Percentiles rank a stretch among this genome's conserved stretches.
Evolutionary conservation across 352 stramenopile species (phyloP).

Genomic region (Phytophthora fragariaefolia): DNA sequence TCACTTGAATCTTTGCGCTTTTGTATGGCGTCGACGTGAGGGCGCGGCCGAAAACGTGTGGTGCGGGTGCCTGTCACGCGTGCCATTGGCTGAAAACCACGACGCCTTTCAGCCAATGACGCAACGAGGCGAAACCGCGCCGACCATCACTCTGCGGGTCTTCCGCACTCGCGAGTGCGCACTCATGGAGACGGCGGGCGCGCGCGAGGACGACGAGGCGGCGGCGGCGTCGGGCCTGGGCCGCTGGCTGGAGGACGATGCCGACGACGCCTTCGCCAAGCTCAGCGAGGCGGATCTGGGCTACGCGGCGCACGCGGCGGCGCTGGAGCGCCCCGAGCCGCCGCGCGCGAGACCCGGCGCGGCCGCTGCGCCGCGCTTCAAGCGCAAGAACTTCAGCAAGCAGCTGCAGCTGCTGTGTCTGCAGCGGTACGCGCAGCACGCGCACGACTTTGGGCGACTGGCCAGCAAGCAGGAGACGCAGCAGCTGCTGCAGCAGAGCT

Average conservation of each 20-base stretch:
- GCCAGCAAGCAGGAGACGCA: slow-evolving; percentile 59
- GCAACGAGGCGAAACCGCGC: neutral
- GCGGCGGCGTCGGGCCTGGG: no score
- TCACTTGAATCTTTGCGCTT: slow-evolving; percentile 19
- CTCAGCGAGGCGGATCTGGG: slow-evolving; percentile 47
- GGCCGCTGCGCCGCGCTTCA: slow-evolving; percentile 34
- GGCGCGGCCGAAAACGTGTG: slow-evolving; percentile 31
- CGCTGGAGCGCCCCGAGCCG: slow-evolving; percentile 19
- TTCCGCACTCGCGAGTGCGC: slow-evolving; percentile 18
- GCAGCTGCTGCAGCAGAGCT: slow-evolving; percentile 57
- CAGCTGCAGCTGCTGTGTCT: slow-evolving; percentile 67
- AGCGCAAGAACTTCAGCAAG: slow-evolving; percentile 81
- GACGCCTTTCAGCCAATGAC: slow-evolving; percentile 1
- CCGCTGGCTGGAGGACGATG: no score
- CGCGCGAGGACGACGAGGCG: slow-evolving; percentile 51
- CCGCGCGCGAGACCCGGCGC: slow-evolving; percentile 8
- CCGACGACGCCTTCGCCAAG: slow-evolving; percentile 54
- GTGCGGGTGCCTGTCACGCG: slow-evolving; percentile 18
- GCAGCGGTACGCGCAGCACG: slow-evolving; percentile 58
- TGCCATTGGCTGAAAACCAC: slow-evolving; percentile 24
- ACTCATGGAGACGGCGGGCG: slow-evolving; percentile 19
- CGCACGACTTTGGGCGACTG: slow-evolving; percentile 41
- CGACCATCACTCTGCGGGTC: slow-evolving; percentile 34
- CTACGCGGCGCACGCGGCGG: slow-evolving; percentile 9
- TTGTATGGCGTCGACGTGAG: slow-evolving; percentile 4